Base-by-base conservation (phyloP, 495 filamentous ascomycete species). In the Collariella sp. region DNA sequence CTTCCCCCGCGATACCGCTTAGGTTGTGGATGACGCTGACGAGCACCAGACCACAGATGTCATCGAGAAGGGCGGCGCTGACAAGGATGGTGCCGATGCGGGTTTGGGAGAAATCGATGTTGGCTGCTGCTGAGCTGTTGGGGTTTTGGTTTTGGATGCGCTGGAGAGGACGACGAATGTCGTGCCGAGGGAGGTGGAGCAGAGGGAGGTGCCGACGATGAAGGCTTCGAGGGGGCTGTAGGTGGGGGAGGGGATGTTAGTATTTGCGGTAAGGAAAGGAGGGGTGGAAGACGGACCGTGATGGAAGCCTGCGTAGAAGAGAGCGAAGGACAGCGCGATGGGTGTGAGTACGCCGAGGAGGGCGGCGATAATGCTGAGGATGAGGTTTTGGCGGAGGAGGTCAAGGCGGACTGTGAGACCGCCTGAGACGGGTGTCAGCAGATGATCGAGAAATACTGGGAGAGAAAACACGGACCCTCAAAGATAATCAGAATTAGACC, bases 1-100 rank as follows among this genome's bases (percentile, higher is more conserved):
- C 44, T 19, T 57, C 50, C 3, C 16, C 54, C 7, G 57, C 46
- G 13, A 66, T 49, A 36, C 36, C 58, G 9, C 77, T 77, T 20
- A 79, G 66, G 12, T 70, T 72, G 7, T 76, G 69, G 36, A 82
- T 72, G 15, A 88, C 74, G 58, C 87, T 81, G 18, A 89, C 82
- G 78, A 91, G 85, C 1, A 93, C 78, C n/a, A 93, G 67, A 0
- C 88, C 87, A 15, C 86, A 76, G 1, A 93, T 85, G 70, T 91
- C 88, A 66, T 93, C 88, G 60, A 95, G 76, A 77, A 93, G 85
- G 18, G 87, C 89, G 3, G 85, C 86, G 51, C 79, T 82, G 10
- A 77, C 76, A 0, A 89, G 76, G 0, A 93, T 83, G 0, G 79
- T 77, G 0, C 88, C 88, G 2, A 91, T 67, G 3, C 85, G 75